A percentile compares a stretch with the other conserved stretches of the same genome.
phyloP scores from a whole-genome alignment of 192 early-diverging fungal species.

The Coemansia nantahalensis region DNA sequence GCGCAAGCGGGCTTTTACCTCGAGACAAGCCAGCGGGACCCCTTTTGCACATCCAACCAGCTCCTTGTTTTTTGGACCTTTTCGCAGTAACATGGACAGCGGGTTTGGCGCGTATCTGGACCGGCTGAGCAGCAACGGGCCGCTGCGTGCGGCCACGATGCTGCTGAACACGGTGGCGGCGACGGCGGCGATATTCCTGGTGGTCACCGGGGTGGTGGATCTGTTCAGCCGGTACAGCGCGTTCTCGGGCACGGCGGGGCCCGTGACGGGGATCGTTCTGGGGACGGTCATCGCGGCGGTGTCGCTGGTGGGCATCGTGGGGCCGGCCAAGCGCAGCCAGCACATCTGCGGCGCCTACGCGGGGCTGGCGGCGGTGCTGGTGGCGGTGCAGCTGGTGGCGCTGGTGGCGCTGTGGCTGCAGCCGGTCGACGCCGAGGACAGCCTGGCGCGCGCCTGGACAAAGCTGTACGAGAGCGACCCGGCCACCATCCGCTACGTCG shows the following conservation, averaged over 20 bases:
- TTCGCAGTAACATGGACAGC: no score
- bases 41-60: no score
- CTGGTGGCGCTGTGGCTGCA: conserved; percentile 26
- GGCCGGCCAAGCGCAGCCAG: conserved; percentile 48
- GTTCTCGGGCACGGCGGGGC: conserved; percentile 48
- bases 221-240: conserved; percentile 22
- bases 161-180: conserved; percentile 26
- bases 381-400: conserved; percentile 17
- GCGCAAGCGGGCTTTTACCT: no score
- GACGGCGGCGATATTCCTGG: conserved; percentile 22
- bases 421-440: conserved; percentile 34
- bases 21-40: no score
- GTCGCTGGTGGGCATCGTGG: conserved; percentile 51
- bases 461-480: conserved; percentile 54
- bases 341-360: conserved; percentile 34
- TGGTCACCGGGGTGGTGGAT: conserved; percentile 16
- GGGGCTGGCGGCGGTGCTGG: conserved; percentile 30
- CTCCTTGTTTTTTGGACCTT: no score
- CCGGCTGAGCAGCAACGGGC: conserved; percentile 10
- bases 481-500: conserved; percentile 42
- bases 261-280: conserved; percentile 33
- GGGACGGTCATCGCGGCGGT: conserved; percentile 42
- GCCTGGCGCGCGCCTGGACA: conserved; percentile 52
- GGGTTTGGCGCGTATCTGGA: conserved; percentile 34
- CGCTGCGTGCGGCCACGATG: conserved; percentile 27